Conservation (phyloP, 1,139 yeast species). For the Geotrichum candidum region DNA sequence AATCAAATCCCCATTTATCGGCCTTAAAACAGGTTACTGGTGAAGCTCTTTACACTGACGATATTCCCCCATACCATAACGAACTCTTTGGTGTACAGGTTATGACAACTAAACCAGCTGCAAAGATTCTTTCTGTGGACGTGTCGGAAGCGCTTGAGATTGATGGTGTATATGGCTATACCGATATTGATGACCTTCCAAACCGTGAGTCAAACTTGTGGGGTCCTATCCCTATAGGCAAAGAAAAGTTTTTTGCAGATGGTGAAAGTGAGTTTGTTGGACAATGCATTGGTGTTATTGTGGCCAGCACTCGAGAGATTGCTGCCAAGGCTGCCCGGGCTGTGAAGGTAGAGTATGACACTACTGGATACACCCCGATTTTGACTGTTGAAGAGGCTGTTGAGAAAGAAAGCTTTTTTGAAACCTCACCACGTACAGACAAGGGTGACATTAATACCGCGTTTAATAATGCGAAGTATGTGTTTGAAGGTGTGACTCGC, state of each 20-base stretch:
- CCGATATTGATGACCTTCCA: slow-evolving; percentile 40
- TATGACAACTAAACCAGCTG: slow-evolving; percentile 40
- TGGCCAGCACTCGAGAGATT: slow-evolving; percentile 37
- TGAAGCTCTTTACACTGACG: slow-evolving; percentile 43
- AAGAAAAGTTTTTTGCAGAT: slow-evolving; percentile 41
- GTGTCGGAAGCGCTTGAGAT: slow-evolving; percentile 36
- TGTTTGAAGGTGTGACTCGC: slow-evolving; percentile 37
- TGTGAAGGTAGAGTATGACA: slow-evolving; percentile 42
- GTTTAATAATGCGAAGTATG: slow-evolving; percentile 34
- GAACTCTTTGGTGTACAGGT: slow-evolving; percentile 42
- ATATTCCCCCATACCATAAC: slow-evolving; percentile 38
- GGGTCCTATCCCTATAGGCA: slow-evolving; percentile 41
- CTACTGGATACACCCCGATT: slow-evolving; percentile 33
- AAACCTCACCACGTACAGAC: slow-evolving; percentile 31
- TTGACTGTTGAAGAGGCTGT: slow-evolving; percentile 42
- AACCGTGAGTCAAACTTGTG: slow-evolving; percentile 36
- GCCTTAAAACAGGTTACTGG: slow-evolving; percentile 44
- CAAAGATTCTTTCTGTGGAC: slow-evolving; percentile 39
- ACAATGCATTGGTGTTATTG: slow-evolving; percentile 41
- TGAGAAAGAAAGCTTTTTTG: slow-evolving; percentile 36
- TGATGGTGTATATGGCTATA: slow-evolving; percentile 40
- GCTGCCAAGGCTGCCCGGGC: slow-evolving; percentile 42
- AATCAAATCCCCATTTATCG: slow-evolving; percentile 39
- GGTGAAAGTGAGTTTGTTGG: slow-evolving; percentile 40
- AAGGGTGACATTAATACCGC: slow-evolving; percentile 40